phyloP scores from a whole-genome alignment of 2,329 filamentous ascomycete genomes.

The Ascomycota sp. region DNA sequence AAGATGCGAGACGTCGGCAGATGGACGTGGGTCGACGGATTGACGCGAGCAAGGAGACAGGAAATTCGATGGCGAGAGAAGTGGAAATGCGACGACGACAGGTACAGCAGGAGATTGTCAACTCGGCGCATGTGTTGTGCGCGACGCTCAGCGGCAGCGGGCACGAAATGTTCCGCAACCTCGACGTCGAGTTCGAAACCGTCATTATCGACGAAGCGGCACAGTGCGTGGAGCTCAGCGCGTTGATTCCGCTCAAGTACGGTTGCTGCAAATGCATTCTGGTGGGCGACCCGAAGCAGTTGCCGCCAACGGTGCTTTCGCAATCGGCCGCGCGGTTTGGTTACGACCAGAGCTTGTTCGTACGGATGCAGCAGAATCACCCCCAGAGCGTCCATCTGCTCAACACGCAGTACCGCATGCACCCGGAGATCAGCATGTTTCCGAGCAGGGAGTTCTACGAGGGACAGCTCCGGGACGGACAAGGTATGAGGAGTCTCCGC shows the following conservation, averaged over 20 bases:
- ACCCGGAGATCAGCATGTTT: slow-evolving; percentile 84
- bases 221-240: slow-evolving; percentile 93
- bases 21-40: slow-evolving; percentile 57
- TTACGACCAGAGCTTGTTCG: slow-evolving; percentile 95
- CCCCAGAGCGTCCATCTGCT: slow-evolving; percentile 76
- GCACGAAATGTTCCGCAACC: slow-evolving; percentile 88
- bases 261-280: slow-evolving; percentile 92
- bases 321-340: slow-evolving; percentile 81
- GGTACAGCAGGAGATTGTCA: slow-evolving; percentile 78
- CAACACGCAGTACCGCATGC: slow-evolving; percentile 98
- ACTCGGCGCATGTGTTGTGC: slow-evolving; percentile 81
- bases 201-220: slow-evolving; percentile 97
- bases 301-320: slow-evolving; percentile 88
- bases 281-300: slow-evolving; percentile 91
- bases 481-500: slow-evolving; percentile 59
- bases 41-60: slow-evolving; percentile 69
- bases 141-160: slow-evolving; percentile 88
- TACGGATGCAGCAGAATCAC: slow-evolving; percentile 90
- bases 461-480: slow-evolving; percentile 64
- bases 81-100: slow-evolving; percentile 67
- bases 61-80: slow-evolving; percentile 63
- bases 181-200: slow-evolving; percentile 94
- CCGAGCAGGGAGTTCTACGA: slow-evolving; percentile 89
- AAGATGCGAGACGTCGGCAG: slow-evolving; percentile 58
- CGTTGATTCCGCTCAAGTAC: slow-evolving; percentile 91